A percentile compares a stretch with the other conserved stretches of the same genome.
phyloP scores from a whole-genome alignment of 2,329 filamentous ascomycete genomes.

The Acarospora socialis region DNA sequence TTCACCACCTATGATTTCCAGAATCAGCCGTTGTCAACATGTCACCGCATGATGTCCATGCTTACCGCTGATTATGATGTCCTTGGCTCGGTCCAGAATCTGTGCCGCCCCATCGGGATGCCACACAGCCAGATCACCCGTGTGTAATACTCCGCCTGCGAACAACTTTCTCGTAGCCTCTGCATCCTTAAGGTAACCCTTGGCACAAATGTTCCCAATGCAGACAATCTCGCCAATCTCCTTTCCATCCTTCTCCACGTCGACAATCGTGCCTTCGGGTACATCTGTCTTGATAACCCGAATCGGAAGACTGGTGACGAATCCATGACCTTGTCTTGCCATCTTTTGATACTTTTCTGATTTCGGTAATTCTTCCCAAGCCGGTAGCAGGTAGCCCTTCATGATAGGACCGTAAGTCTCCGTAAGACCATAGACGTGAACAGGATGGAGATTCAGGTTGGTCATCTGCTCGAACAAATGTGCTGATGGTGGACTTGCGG shows the following conservation, averaged over 20 bases:
- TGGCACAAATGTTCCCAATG: conserved; percentile 77
- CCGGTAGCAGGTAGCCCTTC: conserved; percentile 75
- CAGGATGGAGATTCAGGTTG: conserved; percentile 67
- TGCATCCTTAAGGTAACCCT: conserved; percentile 81
- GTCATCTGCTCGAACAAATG: conserved; percentile 93
- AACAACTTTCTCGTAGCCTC: conserved; percentile 80
- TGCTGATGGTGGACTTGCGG: conserved; percentile 76
- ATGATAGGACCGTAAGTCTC: conserved; percentile 95
- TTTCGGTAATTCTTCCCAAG: conserved; percentile 60
- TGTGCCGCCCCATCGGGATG: conserved; percentile 81
- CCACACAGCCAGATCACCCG: conserved; percentile 86
- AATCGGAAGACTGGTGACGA: conserved; percentile 65
- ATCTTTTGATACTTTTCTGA: conserved; percentile 77
- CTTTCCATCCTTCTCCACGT: conserved; percentile 55
- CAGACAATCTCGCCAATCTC: conserved; percentile 81
- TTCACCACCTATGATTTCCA: conserved; percentile 54
- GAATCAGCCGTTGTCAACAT: conserved; percentile 1
- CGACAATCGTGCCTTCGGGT: conserved; percentile 48
- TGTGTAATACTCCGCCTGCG: conserved; percentile 72
- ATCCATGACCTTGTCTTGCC: conserved; percentile 89
- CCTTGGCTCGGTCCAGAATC: conserved; percentile 87
- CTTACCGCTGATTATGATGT: conserved; percentile 90
- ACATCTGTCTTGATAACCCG: conserved; percentile 71
- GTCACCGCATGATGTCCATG: conserved; percentile 7
- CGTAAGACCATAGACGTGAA: conserved; percentile 80